phyloP scores from a whole-genome alignment of 148 eudicot species.

The Diospyros kaki region DNA sequence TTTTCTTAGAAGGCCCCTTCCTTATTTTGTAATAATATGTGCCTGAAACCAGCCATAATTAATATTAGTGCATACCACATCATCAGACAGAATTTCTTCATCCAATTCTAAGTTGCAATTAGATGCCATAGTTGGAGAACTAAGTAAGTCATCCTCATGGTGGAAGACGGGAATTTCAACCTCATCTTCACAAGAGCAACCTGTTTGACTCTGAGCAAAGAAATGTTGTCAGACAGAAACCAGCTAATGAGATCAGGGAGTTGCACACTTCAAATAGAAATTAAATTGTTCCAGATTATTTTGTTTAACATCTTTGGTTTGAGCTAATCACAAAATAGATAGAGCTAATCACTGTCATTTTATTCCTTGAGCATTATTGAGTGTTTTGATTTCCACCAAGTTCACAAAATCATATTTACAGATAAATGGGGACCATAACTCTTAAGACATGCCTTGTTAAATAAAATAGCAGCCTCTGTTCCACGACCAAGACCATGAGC shows the following conservation, averaged over 20 bases:
- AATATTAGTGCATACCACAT: conserved; percentile 35
- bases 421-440: neutral
- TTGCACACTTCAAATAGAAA: neutral
- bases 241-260: neutral
- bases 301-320: neutral
- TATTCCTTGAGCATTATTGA: neutral
- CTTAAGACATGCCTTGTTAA: conserved; percentile 24
- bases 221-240: neutral
- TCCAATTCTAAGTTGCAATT: conserved; percentile 18
- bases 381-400: neutral
- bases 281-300: neutral
- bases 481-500: conserved; percentile 21
- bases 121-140: conserved; percentile 20
- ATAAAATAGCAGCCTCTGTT: conserved; percentile 13
- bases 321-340: neutral
- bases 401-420: neutral
- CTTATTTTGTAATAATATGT: neutral
- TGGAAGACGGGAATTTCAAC: conserved; percentile 62
- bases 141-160: conserved; percentile 20
- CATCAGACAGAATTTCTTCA: conserved; percentile 35
- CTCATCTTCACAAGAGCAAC: conserved; percentile 58
- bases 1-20: neutral
- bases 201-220: conserved; percentile 37
- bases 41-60: conserved; percentile 1
- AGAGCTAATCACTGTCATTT: neutral